A percentile compares a stretch with the other conserved stretches of the same genome.
These are phyloP conservation scores for Podosphaera aphanis DNA, from an alignment of 2,329 filamentous ascomycete species.

Conservation along the genomic window DNA sequence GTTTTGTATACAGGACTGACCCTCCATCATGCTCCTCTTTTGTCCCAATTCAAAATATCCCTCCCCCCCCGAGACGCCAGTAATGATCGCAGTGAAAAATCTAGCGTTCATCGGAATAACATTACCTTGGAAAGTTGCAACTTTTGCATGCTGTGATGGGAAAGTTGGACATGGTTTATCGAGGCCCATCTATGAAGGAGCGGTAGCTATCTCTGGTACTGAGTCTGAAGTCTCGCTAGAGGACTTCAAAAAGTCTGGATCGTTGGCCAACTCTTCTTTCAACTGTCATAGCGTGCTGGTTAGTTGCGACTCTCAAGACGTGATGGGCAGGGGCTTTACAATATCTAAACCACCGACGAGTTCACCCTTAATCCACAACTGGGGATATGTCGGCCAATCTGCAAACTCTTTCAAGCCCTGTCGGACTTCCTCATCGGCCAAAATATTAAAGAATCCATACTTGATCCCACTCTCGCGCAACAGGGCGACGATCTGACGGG, in stretches of 20 bases:
- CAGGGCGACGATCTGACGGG: slow-evolving; percentile 63
- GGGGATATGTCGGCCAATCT: slow-evolving; percentile 97
- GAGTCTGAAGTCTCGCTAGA: slow-evolving; percentile 28
- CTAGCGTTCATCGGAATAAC: too few relatives aligned
- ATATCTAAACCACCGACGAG: slow-evolving; percentile 88
- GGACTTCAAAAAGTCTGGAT: slow-evolving; percentile 59
- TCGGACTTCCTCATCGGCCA: slow-evolving; percentile 89
- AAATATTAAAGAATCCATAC: slow-evolving; percentile 97
- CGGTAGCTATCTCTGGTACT: too few relatives aligned
- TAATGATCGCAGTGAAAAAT: too few relatives aligned
- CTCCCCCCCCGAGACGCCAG: too few relatives aligned
- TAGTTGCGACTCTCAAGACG: slow-evolving; percentile 1
- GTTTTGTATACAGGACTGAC: too few relatives aligned
- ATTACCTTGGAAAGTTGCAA: too few relatives aligned
- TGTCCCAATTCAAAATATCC: too few relatives aligned
- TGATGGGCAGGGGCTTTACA: slow-evolving; percentile 30
- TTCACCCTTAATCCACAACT: slow-evolving; percentile 78
- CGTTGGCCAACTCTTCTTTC: slow-evolving; percentile 73
- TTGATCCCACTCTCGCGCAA: slow-evolving; percentile 76
- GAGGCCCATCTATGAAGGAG: too few relatives aligned
- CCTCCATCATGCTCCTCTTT: slow-evolving; percentile 3
- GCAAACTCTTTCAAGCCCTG: slow-evolving; percentile 91
- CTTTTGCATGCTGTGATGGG: too few relatives aligned
- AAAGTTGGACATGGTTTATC: too few relatives aligned
- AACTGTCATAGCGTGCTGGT: slow-evolving; percentile 29